Percentiles rank a stretch among this genome's conserved stretches.
Evolutionary conservation across 305 asterid species (phyloP).

Genomic region (Fraxinus xanthoxyloides): DNA sequence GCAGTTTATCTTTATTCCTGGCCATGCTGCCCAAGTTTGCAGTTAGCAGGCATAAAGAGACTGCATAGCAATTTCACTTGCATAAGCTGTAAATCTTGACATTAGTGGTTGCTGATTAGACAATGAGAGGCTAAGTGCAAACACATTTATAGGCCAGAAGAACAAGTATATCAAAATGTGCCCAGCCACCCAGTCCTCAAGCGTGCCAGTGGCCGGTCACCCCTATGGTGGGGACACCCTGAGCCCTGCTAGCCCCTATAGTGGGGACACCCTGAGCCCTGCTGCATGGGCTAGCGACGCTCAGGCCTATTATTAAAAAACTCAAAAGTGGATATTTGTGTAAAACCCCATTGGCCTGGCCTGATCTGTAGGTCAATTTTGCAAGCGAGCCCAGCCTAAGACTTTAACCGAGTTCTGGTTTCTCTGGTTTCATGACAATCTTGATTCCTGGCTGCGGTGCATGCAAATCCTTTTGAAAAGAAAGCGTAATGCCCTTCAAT

Average conservation of each 20-base stretch:
- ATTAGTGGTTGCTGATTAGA: background rate
- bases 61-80: background rate
- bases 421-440: background rate
- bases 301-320: background rate
- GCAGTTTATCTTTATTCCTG: background rate
- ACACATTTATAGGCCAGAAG: background rate
- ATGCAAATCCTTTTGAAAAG: background rate
- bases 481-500: background rate
- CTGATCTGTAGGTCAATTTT: background rate
- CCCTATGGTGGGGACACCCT: background rate
- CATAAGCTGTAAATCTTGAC: background rate
- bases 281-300: background rate
- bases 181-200: background rate
- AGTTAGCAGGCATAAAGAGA: background rate
- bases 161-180: background rate
- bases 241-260: no score
- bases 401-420: background rate
- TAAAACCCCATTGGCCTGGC: background rate
- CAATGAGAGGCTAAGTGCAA: background rate
- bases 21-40: background rate
- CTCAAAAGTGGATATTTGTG: background rate
- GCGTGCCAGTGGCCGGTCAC: background rate
- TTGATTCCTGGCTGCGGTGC: background rate
- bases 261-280: background rate
- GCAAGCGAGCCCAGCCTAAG: background rate